phyloP scores from a whole-genome alignment of 1,284 basidiomycete species.

The Fomitiporia mediterranea region DNA sequence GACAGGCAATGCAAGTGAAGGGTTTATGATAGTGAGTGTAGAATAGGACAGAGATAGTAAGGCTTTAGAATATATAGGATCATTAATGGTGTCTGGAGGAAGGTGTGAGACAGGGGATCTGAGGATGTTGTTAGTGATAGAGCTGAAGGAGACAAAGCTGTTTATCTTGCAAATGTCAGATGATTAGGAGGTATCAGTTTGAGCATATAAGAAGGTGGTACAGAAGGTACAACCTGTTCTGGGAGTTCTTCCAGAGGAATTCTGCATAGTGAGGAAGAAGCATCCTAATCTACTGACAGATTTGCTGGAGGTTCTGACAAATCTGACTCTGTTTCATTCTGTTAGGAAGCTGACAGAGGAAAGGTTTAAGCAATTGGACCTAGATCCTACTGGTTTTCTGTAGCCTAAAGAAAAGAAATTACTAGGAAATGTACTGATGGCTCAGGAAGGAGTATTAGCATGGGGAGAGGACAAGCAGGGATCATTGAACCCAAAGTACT shows the following conservation, averaged over 20 bases:
- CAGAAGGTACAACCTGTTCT: slow-evolving; percentile 27
- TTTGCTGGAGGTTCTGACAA: slow-evolving; percentile 14
- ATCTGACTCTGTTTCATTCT: slow-evolving; percentile 23
- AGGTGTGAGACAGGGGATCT: too few relatives aligned
- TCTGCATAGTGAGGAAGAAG: slow-evolving; percentile 19
- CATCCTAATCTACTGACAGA: slow-evolving; percentile 22
- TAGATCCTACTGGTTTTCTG: slow-evolving; percentile 27
- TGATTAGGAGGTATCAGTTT: background rate
- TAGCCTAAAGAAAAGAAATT: slow-evolving; percentile 31
- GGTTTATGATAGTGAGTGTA: too few relatives aligned
- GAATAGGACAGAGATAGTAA: too few relatives aligned
- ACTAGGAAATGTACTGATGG: slow-evolving; percentile 27
- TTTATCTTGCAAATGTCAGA: too few relatives aligned
- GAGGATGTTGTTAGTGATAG: too few relatives aligned
- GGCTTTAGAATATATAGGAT: too few relatives aligned
- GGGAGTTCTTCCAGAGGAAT: slow-evolving; percentile 25
- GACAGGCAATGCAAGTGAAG: too few relatives aligned
- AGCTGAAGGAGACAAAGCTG: too few relatives aligned
- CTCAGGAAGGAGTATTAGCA: slow-evolving; percentile 30
- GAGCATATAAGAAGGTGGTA: slow-evolving; percentile 26
- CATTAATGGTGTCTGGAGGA: too few relatives aligned
- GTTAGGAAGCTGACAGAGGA: slow-evolving; percentile 22
- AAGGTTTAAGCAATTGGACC: slow-evolving; percentile 21
- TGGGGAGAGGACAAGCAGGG: slow-evolving; percentile 34
- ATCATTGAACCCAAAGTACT: slow-evolving; percentile 33